These are phyloP conservation scores for Dacryopinax spathularia DNA, from an alignment of 768 basidiomycete species.

Conservation along the genomic window DNA sequence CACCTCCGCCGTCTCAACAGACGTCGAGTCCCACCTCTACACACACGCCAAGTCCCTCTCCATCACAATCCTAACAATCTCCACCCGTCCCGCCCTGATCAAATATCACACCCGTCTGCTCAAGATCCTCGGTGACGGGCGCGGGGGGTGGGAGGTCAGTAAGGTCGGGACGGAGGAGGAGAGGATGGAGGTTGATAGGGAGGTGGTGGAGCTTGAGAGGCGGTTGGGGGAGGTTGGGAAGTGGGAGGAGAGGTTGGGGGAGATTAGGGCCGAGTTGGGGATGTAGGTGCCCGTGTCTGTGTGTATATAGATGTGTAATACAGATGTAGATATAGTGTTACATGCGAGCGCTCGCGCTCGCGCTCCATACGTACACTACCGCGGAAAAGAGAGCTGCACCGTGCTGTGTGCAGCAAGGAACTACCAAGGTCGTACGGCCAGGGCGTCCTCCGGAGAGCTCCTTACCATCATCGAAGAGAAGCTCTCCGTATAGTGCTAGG, in stretches of 20 bases:
- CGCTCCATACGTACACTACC: background rate
- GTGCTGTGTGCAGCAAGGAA: too few relatives aligned
- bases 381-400: too few relatives aligned
- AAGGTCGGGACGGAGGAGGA: slow-evolving; percentile 61
- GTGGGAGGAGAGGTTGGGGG: slow-evolving; percentile 59
- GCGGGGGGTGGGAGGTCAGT: slow-evolving; percentile 55
- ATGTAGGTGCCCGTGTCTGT: background rate
- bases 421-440: too few relatives aligned
- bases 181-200: slow-evolving; percentile 56
- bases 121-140: slow-evolving; percentile 57
- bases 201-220: slow-evolving; percentile 52
- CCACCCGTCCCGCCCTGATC: slow-evolving; percentile 61
- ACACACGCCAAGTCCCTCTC: slow-evolving; percentile 77
- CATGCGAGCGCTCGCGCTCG: background rate
- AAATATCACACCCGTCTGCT: slow-evolving; percentile 84
- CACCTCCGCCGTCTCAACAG: slow-evolving; percentile 88
- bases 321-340: background rate
- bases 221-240: slow-evolving; percentile 53
- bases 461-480: too few relatives aligned
- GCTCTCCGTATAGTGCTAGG: too few relatives aligned
- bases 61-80: slow-evolving; percentile 87
- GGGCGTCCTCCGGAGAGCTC: too few relatives aligned
- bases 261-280: slow-evolving; percentile 42
- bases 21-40: slow-evolving; percentile 94
- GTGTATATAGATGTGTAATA: too few relatives aligned